Evolutionary conservation across 1,284 basidiomycete genomes (phyloP).

Genomic region (Wallemia ichthyophaga): DNA sequence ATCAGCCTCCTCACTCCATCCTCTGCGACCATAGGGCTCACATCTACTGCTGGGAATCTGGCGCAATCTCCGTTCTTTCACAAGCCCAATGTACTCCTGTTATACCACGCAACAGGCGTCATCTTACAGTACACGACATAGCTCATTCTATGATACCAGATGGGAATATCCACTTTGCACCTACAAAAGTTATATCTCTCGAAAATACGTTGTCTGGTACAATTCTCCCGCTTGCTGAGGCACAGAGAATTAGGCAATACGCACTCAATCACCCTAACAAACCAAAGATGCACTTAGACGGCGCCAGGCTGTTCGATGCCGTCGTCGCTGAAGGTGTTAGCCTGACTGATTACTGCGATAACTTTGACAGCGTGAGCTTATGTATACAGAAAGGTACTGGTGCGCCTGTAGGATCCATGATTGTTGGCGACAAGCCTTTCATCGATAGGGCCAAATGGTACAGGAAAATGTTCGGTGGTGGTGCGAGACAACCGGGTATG

Average conservation of each 20-base stretch:
- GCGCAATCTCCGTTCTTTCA: neutral
- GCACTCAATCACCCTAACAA: neutral
- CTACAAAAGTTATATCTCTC: neutral
- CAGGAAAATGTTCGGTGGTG: constrained; percentile 1
- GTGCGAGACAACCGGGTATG: constrained; percentile 1
- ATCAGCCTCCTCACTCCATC: neutral
- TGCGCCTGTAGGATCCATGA: neutral
- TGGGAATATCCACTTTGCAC: constrained; percentile 1
- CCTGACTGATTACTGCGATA: neutral
- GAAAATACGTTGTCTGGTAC: neutral
- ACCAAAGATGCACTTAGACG: neutral
- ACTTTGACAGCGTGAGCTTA: neutral
- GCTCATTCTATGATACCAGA: neutral
- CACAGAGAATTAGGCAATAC: neutral
- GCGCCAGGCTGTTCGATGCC: neutral
- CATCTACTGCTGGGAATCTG: constrained; percentile 1
- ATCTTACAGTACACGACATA: neutral
- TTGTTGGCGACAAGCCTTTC: neutral
- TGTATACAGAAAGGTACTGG: constrained; percentile 1
- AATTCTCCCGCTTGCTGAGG: neutral
- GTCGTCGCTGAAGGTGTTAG: neutral
- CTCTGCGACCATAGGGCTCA: neutral
- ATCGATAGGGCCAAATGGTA: neutral
- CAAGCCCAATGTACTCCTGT: neutral
- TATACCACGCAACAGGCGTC: neutral